Evolutionary conservation across 2,329 filamentous ascomycete species (phyloP), one percentile per base, ranked within the genome.

Genomic region (Penicillium sp.): DNA sequence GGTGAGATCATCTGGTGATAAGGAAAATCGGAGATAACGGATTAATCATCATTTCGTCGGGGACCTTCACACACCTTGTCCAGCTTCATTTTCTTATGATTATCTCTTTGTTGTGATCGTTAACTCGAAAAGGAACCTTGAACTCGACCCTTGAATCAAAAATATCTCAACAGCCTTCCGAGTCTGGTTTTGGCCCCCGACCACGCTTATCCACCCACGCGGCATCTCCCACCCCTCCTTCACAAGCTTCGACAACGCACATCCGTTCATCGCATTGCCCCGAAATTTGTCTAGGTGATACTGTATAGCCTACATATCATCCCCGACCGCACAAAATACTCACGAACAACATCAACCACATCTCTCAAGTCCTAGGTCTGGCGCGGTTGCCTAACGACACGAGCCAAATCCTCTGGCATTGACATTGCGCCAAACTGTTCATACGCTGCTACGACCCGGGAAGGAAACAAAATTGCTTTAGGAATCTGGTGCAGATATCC

Each of bases 1-100:
- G 19, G 40, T 54, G 56, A 58, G 52, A 58, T 58, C 56, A 56
- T 56, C 33, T 58, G 50, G 37, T 25, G 56, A 58, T 58, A 58
- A 58, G 43, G 17, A 23, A 27, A 37, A 40, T 12, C 40, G 50
- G 50, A 58, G 56, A 58, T 58, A 58, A 25, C 38, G 10, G 57
- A 59, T 59, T 59, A 59, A 56, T 51, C 57, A 56, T 50, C 52
- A 23, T 27, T 31, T 40, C 15, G 19, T 25, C 15, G 46, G 19
- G n/a, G 37, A 40, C 37, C n/a, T 19, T 9, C 2, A 19, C 3
- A 10, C 17, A 33, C 31, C 31, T 33, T 19, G 37, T 19, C 33
- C 7, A 45, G 40, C 50, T 53, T 53, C 29, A 25, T 46, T 43
- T 52, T 13, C 19, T 40, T 19, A 9, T 54, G 33, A 42, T 27